These are phyloP conservation scores for Calvatia gigantea DNA, from an alignment of 768 basidiomycete species.

Conservation along the genomic window DNA sequence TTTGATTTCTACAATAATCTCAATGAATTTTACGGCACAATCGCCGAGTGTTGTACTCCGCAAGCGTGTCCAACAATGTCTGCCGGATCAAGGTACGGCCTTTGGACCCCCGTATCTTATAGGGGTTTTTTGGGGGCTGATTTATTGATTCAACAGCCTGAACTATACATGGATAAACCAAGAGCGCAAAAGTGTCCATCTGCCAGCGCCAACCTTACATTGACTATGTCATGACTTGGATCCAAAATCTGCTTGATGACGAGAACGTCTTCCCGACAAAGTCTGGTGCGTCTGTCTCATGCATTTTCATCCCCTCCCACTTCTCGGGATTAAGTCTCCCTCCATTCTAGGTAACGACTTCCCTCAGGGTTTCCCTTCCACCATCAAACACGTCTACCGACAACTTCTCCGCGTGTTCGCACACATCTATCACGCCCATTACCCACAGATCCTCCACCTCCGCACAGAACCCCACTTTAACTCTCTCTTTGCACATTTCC, in stretches of 20 bases:
- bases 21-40: slow-evolving; percentile 94
- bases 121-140: no score
- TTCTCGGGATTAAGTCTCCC: background rate
- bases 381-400: slow-evolving; percentile 92
- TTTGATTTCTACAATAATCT: slow-evolving; percentile 98
- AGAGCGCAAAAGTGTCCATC: slow-evolving; percentile 79
- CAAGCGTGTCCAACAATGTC: slow-evolving; percentile 91
- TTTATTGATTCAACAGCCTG: slow-evolving; percentile 45
- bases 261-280: slow-evolving; percentile 95
- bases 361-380: slow-evolving; percentile 82
- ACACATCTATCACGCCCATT: slow-evolving; percentile 97
- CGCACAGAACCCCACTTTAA: slow-evolving; percentile 95
- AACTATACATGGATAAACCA: slow-evolving; percentile 96
- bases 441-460: slow-evolving; percentile 86
- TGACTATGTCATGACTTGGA: slow-evolving; percentile 96
- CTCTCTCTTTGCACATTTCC: slow-evolving; percentile 96
- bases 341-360: slow-evolving; percentile 78
- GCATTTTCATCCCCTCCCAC: background rate
- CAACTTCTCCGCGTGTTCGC: slow-evolving; percentile 97
- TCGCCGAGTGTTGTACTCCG: slow-evolving; percentile 91
- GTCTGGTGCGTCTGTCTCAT: slow-evolving; percentile 54
- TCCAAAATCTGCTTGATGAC: slow-evolving; percentile 92
- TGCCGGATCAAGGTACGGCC: slow-evolving; percentile 79
- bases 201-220: slow-evolving; percentile 96
- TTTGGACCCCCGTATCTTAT: background rate